Evolutionary conservation across 441 rosid genomes (phyloP).

Genomic region (Croton setiger): DNA sequence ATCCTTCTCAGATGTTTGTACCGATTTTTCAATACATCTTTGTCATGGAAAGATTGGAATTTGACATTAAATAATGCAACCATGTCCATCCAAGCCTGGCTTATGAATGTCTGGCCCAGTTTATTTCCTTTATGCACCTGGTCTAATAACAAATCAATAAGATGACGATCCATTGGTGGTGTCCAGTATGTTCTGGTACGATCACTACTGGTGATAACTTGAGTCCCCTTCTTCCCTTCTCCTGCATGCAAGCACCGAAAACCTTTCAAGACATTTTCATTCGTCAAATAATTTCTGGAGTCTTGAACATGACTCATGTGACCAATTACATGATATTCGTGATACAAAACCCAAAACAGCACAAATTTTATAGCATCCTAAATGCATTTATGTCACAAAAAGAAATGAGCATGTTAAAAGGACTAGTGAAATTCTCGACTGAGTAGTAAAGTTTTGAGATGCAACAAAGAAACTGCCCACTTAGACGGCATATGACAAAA

Average conservation of each 20-base stretch:
- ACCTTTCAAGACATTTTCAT: slow-evolving; percentile 10
- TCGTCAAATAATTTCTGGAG: slow-evolving; percentile 15
- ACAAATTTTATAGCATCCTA: slow-evolving; percentile 5
- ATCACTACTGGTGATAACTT: slow-evolving; percentile 33
- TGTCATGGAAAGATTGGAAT: slow-evolving; percentile 60
- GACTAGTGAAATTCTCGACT: slow-evolving; percentile 6
- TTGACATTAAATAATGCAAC: slow-evolving; percentile 53
- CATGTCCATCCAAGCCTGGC: slow-evolving; percentile 81
- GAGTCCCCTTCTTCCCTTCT: slow-evolving; percentile 46
- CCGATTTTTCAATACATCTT: slow-evolving; percentile 80
- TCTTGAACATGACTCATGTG: neutral
- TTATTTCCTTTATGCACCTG: slow-evolving; percentile 80
- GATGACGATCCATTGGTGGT: slow-evolving; percentile 80
- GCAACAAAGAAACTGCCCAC: neutral
- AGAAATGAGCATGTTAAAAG: neutral
- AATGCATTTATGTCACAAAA: neutral
- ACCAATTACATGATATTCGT: slow-evolving; percentile 10
- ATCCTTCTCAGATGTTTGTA: slow-evolving; percentile 80
- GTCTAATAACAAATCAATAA: slow-evolving; percentile 69
- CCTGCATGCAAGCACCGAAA: slow-evolving; percentile 30
- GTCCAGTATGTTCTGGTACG: slow-evolving; percentile 92
- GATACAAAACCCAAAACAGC: neutral
- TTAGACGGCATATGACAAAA: neutral
- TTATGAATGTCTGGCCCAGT: slow-evolving; percentile 78
- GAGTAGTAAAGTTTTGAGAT: slow-evolving; percentile 1